Conservation (phyloP, 2,329 filamentous ascomycete genomes). For the Dryadomyces quercivorus region DNA sequence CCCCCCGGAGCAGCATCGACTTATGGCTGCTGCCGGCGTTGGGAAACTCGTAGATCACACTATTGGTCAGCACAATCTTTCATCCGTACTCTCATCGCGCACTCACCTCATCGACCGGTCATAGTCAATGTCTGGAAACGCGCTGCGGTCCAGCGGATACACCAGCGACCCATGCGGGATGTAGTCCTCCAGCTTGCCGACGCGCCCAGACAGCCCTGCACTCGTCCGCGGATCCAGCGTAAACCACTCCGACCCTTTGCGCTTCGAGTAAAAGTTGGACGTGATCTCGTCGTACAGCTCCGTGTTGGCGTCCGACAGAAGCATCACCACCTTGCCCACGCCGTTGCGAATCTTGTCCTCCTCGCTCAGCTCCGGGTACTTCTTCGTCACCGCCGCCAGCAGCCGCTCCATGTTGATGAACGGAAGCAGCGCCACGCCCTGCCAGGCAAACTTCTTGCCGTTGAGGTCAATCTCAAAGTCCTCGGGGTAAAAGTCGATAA, state of each 20-base stretch:
- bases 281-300: conserved; percentile 73
- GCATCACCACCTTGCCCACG: conserved; percentile 66
- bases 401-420: conserved; percentile 92
- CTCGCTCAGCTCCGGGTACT: conserved; percentile 65
- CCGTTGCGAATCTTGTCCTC: conserved; percentile 72
- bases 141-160: conserved; percentile 61
- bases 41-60: conserved; percentile 79
- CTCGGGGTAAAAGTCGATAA: conserved; percentile 95
- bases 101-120: conserved; percentile 80
- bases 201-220: conserved; percentile 65
- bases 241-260: conserved; percentile 53
- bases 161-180: conserved; percentile 71
- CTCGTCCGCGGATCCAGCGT: conserved; percentile 64
- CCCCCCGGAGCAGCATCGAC: conserved; percentile 83
- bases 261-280: conserved; percentile 84
- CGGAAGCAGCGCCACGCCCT: conserved; percentile 82
- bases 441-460: conserved; percentile 97
- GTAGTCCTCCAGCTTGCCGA: conserved; percentile 74
- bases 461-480: conserved; percentile 91
- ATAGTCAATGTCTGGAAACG: conserved; percentile 67
- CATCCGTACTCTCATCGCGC: no score
- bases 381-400: conserved; percentile 67
- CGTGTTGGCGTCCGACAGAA: conserved; percentile 73
- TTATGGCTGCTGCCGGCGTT: conserved; percentile 64
- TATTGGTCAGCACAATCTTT: conserved; percentile 28